These are phyloP conservation scores for Diaporthe capsici DNA, from an alignment of 2,329 filamentous ascomycete species.

Conservation along the genomic window DNA sequence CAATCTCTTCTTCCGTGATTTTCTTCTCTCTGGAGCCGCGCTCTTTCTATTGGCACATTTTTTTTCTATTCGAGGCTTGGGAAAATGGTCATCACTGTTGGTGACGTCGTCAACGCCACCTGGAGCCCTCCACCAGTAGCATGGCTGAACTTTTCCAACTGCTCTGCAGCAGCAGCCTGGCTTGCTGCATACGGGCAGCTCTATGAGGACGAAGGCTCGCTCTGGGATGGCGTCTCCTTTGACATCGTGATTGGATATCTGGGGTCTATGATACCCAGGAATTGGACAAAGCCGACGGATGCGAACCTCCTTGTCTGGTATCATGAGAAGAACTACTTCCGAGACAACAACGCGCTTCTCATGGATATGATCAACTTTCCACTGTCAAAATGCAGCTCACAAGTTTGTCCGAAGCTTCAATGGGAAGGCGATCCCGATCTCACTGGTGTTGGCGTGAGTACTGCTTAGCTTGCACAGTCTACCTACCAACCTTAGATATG, in stretches of 20 bases:
- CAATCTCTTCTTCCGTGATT: constrained; percentile 20
- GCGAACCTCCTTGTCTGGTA: constrained; percentile 36
- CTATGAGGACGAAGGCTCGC: constrained; percentile 23
- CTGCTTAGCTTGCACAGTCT: background rate
- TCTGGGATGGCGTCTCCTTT: constrained; percentile 23
- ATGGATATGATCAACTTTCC: constrained; percentile 19
- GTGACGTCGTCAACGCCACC: constrained; percentile 25
- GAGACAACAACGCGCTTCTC: constrained; percentile 18
- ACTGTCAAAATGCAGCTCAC: constrained; percentile 33
- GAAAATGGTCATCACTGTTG: constrained; percentile 27
- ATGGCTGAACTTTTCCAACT: constrained; percentile 28
- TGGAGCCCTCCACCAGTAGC: constrained; percentile 27
- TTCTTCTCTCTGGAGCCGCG: constrained; percentile 16
- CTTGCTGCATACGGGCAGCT: constrained; percentile 18
- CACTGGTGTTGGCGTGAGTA: constrained; percentile 39
- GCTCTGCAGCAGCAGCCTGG: constrained; percentile 19
- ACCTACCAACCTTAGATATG: background rate
- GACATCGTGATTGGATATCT: constrained; percentile 30
- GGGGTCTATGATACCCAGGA: constrained; percentile 15
- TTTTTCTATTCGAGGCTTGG: background rate
- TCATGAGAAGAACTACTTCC: constrained; percentile 9
- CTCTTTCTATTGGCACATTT: background rate
- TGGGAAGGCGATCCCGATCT: constrained; percentile 40
- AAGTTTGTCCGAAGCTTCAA: constrained; percentile 38
- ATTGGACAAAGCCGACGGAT: constrained; percentile 30